phyloP scores from a whole-genome alignment of 2,329 filamentous ascomycete genomes.

The Fusarium nematophilum region DNA sequence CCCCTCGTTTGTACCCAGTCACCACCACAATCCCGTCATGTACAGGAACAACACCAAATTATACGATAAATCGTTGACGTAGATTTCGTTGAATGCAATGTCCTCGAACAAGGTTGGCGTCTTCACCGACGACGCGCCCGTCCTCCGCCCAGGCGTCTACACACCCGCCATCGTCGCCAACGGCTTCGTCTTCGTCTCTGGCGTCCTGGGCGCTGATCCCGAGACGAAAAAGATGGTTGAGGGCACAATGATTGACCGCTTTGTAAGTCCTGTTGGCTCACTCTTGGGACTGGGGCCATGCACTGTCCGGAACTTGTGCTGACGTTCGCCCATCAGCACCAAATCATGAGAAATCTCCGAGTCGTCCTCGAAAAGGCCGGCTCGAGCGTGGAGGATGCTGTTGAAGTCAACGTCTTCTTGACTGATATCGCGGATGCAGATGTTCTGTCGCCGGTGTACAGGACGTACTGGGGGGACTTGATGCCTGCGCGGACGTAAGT shows the following conservation, averaged over 20 bases:
- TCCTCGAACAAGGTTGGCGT: constrained; percentile 13
- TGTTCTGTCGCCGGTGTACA: constrained; percentile 76
- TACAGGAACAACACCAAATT: too few species aligned
- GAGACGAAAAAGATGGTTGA: constrained; percentile 66
- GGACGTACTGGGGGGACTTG: constrained; percentile 60
- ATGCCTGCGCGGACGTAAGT: constrained; percentile 50
- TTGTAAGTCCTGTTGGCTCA: constrained; percentile 50
- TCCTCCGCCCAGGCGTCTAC: constrained; percentile 19
- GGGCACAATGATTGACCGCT: constrained; percentile 72
- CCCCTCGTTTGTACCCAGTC: too few species aligned
- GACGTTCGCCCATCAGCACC: constrained; percentile 50
- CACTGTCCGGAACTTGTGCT: too few species aligned
- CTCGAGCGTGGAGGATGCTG: constrained; percentile 69
- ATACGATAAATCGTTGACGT: too few species aligned
- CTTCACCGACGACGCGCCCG: constrained; percentile 28
- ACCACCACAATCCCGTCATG: too few species aligned
- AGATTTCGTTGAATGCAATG: too few species aligned
- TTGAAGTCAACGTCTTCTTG: constrained; percentile 78
- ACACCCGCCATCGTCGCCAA: constrained; percentile 57
- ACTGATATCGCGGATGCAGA: constrained; percentile 77
- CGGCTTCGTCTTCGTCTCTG: constrained; percentile 74
- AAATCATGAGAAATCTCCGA: constrained; percentile 74
- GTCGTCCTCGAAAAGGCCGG: constrained; percentile 75
- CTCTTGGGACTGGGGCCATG: too few species aligned
- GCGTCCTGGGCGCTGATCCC: constrained; percentile 72